Evolutionary conservation across 2,329 filamentous ascomycete species (phyloP).

Genomic region (Cadophora gregata): DNA sequence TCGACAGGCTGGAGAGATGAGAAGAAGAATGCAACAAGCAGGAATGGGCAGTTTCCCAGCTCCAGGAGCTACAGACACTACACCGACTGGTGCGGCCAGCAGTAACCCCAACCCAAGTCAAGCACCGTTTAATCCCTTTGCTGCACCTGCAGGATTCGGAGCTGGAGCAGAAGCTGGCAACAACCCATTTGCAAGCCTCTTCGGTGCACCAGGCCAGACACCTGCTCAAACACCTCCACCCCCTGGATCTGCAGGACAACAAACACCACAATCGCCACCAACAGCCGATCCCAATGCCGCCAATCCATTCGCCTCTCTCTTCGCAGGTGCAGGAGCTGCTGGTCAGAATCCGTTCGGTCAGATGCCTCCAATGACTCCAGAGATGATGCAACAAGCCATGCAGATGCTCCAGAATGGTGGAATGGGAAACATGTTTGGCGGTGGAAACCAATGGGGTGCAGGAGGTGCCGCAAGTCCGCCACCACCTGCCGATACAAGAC

Average conservation of each 20-base stretch:
- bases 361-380: slow-evolving; percentile 58
- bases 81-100: slow-evolving; percentile 54
- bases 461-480: slow-evolving; percentile 50
- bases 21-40: slow-evolving; percentile 65
- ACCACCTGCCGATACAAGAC: slow-evolving; percentile 77
- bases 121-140: slow-evolving; percentile 39
- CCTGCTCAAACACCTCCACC: slow-evolving; percentile 42
- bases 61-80: slow-evolving; percentile 89
- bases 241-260: slow-evolving; percentile 42
- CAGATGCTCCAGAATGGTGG: slow-evolving; percentile 45
- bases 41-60: slow-evolving; percentile 76
- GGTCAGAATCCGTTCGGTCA: slow-evolving; percentile 47
- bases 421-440: slow-evolving; percentile 36
- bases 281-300: slow-evolving; percentile 46
- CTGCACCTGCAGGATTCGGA: slow-evolving; percentile 43
- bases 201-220: slow-evolving; percentile 48
- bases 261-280: slow-evolving; percentile 42
- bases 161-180: slow-evolving; percentile 49
- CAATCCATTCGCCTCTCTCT: slow-evolving; percentile 74
- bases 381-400: slow-evolving; percentile 61
- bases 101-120: slow-evolving; percentile 38
- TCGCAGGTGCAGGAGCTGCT: slow-evolving; percentile 49
- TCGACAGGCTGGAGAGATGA: slow-evolving; percentile 81
- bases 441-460: slow-evolving; percentile 43
- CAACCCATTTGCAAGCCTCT: slow-evolving; percentile 68